Conservation (phyloP, 75 land plant species). For the Selaginella tamariscina region DNA sequence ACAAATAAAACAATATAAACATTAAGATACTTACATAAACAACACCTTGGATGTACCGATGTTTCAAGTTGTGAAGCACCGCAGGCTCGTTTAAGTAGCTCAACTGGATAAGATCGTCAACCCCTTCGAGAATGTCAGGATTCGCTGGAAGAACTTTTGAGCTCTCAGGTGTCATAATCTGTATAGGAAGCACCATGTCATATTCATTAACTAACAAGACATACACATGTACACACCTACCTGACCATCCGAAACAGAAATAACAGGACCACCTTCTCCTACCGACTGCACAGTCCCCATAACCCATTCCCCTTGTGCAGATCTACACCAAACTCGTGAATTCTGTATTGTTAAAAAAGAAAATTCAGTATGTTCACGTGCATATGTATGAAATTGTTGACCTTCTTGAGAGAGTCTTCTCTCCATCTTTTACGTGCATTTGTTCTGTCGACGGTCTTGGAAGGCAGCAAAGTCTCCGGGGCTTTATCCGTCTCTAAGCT, state of each 20-base stretch:
- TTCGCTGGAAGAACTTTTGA: slow-evolving; percentile 67
- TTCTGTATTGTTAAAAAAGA: slow-evolving; percentile 35
- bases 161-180: slow-evolving; percentile 39
- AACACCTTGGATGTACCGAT: slow-evolving; percentile 43
- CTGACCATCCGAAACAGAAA: slow-evolving; percentile 44
- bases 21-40: slow-evolving; percentile 55
- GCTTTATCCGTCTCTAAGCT: not conserved
- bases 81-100: slow-evolving; percentile 96
- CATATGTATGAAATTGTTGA: not conserved
- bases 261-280: slow-evolving; percentile 36
- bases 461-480: not conserved
- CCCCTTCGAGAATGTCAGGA: slow-evolving; percentile 78
- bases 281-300: slow-evolving; percentile 48
- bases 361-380: not conserved
- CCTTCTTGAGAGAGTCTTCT: slow-evolving; percentile 7
- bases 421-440: slow-evolving; percentile 16
- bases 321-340: slow-evolving; percentile 70
- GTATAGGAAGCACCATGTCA: not conserved
- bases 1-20: not conserved
- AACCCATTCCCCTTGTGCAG: slow-evolving; percentile 44
- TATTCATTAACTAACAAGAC: not conserved
- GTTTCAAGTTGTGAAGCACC: slow-evolving; percentile 65
- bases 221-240: slow-evolving; percentile 32
- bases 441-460: not conserved
- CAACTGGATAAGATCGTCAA: slow-evolving; percentile 83